Evolutionary conservation across 2,329 filamentous ascomycete genomes (phyloP).

Genomic region (Microcyclospora pomicola): DNA sequence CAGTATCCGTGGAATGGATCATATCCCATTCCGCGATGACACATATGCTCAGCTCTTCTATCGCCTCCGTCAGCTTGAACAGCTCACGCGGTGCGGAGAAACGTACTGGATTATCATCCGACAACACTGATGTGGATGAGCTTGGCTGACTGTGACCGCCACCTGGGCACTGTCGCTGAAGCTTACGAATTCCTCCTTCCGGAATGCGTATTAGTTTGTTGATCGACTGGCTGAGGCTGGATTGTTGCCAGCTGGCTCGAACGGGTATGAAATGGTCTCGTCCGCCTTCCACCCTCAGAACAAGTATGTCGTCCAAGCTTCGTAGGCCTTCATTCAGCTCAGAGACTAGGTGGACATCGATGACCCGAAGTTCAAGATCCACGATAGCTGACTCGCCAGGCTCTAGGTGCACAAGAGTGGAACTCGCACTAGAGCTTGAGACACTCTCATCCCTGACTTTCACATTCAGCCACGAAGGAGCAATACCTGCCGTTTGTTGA

Average conservation of each 20-base stretch:
- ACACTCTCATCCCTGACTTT: conserved; percentile 14
- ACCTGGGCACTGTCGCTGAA: conserved; percentile 42
- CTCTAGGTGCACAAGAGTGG: conserved; percentile 51
- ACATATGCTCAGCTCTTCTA: conserved; percentile 47
- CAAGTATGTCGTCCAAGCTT: conserved; percentile 69
- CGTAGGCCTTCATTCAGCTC: conserved; percentile 55
- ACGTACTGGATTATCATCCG: conserved; percentile 38
- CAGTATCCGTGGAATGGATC: conserved; percentile 22
- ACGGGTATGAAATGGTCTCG: conserved; percentile 86
- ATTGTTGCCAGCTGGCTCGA: conserved; percentile 63
- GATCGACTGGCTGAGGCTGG: conserved; percentile 72
- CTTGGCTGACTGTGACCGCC: conserved; percentile 11
- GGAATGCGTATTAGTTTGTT: conserved; percentile 78
- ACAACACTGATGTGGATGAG: not conserved
- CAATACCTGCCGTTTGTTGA: conserved; percentile 27
- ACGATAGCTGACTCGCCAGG: conserved; percentile 72
- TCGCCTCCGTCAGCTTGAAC: conserved; percentile 72
- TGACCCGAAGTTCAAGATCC: conserved; percentile 53
- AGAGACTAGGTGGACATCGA: conserved; percentile 48
- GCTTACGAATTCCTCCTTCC: conserved; percentile 60
- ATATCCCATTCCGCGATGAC: conserved; percentile 50
- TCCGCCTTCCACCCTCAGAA: conserved; percentile 70
- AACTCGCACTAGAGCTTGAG: conserved; percentile 9
- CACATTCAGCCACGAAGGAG: conserved; percentile 57
- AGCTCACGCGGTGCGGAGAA: conserved; percentile 79